These are phyloP conservation scores for Cudoniella acicularis DNA, from an alignment of 495 filamentous ascomycete species.

Conservation along the genomic window DNA sequence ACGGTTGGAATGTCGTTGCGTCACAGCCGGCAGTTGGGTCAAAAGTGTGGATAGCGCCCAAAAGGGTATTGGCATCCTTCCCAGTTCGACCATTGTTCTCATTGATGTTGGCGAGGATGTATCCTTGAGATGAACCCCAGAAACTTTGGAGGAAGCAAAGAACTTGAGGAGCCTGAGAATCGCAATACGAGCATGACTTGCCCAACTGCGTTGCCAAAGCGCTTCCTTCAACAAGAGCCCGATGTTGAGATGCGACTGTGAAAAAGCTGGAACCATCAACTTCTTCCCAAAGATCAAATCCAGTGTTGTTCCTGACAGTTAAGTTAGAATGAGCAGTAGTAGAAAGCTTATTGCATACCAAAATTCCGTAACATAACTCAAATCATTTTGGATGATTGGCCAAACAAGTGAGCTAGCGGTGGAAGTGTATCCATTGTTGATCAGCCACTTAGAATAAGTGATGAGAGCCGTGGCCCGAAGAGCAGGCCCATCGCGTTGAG, in stretches of 20 bases:
- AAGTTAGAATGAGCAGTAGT: background rate
- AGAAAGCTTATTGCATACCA: constrained; percentile 42
- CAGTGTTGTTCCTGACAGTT: constrained; percentile 36
- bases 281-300: constrained; percentile 53
- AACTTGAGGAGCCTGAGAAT: constrained; percentile 44
- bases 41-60: constrained; percentile 44
- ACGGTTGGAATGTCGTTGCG: constrained; percentile 47
- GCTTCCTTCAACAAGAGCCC: constrained; percentile 34
- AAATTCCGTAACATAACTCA: constrained; percentile 62
- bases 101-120: constrained; percentile 41
- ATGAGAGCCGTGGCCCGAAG: constrained; percentile 46
- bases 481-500: constrained; percentile 60
- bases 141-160: constrained; percentile 48
- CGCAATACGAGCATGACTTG: constrained; percentile 38
- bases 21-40: constrained; percentile 45
- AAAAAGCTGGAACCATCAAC: constrained; percentile 57
- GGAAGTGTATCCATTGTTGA: constrained; percentile 28
- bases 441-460: constrained; percentile 35
- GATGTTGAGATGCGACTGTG: constrained; percentile 52
- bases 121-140: constrained; percentile 35
- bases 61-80: constrained; percentile 45
- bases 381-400: constrained; percentile 55
- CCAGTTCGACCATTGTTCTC: constrained; percentile 37
- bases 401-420: constrained; percentile 39
- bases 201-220: constrained; percentile 26